Evolutionary conservation across 2,329 filamentous ascomycete species (phyloP).

Genomic region (Tolypocladium capitatum): DNA sequence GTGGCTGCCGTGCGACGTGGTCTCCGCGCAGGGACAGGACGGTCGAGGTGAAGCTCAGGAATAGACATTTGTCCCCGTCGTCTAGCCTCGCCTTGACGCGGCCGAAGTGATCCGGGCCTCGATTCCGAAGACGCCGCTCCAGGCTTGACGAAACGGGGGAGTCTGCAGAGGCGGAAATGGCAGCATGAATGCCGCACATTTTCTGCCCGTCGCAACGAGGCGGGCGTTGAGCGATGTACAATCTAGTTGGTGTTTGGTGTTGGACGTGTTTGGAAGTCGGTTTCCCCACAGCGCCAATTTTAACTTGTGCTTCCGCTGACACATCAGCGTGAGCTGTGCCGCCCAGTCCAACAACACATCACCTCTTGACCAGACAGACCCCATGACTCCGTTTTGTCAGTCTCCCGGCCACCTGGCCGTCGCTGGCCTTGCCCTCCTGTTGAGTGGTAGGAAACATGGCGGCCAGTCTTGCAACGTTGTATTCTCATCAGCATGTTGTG

Average conservation of each 20-base stretch:
- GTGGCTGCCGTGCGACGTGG: constrained; percentile 58
- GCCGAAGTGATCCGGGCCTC: constrained; percentile 47
- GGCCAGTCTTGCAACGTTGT: not conserved
- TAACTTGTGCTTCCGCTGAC: not conserved
- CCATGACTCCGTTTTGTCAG: constrained; percentile 5
- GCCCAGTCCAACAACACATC: not conserved
- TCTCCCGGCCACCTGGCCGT: constrained; percentile 6
- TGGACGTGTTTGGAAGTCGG: not conserved
- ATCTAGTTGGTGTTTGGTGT: not conserved
- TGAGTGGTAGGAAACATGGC: constrained; percentile 3
- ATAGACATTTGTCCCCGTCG: constrained; percentile 15
- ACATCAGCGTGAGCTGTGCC: not conserved
- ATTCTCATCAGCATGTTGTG: too few species aligned
- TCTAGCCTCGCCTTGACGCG: constrained; percentile 20
- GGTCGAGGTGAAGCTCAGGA: constrained; percentile 61
- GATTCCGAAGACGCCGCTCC: constrained; percentile 34
- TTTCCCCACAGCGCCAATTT: not conserved
- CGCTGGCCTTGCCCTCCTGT: constrained; percentile 13
- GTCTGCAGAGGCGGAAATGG: constrained; percentile 24
- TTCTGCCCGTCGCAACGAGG: not conserved
- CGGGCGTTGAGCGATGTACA: not conserved
- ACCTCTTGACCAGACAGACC: not conserved
- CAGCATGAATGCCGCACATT: constrained; percentile 51
- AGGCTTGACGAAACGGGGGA: constrained; percentile 21
- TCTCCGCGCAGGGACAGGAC: constrained; percentile 82